These are phyloP conservation scores for Suhomyces guaymorum DNA, from an alignment of 1,139 yeast species.

Conservation along the genomic window DNA sequence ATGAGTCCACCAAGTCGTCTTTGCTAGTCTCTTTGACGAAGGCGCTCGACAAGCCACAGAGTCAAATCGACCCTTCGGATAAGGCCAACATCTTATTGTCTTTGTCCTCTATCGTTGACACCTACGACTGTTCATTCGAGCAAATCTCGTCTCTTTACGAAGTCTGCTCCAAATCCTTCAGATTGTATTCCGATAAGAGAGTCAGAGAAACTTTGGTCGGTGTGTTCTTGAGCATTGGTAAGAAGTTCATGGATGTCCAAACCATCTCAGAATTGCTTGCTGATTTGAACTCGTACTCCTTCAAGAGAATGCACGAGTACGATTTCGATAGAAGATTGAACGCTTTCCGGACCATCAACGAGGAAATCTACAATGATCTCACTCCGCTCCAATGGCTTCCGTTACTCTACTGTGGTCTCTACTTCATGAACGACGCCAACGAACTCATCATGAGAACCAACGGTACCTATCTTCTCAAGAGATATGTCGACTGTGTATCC, in stretches of 20 bases:
- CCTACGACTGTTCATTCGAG: constrained; percentile 53
- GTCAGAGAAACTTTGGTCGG: constrained; percentile 62
- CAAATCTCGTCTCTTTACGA: constrained; percentile 57
- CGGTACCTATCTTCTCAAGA: constrained; percentile 64
- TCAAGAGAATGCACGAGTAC: constrained; percentile 64
- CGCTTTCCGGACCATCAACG: constrained; percentile 69
- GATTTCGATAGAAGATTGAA: constrained; percentile 76
- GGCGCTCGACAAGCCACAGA: constrained; percentile 62
- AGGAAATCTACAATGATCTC: constrained; percentile 45
- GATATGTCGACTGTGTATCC: constrained; percentile 64
- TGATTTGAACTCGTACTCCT: constrained; percentile 70
- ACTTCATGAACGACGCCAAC: constrained; percentile 70
- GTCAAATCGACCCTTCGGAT: constrained; percentile 54
- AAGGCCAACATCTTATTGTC: constrained; percentile 62
- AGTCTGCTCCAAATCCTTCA: constrained; percentile 60
- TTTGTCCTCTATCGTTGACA: constrained; percentile 53
- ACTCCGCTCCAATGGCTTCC: constrained; percentile 77
- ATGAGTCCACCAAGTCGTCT: constrained; percentile 53
- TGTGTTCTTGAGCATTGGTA: constrained; percentile 62
- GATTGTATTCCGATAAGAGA: constrained; percentile 55
- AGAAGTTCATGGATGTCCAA: constrained; percentile 44
- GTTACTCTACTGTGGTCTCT: constrained; percentile 65
- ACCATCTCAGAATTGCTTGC: constrained; percentile 53
- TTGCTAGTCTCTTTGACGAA: constrained; percentile 60
- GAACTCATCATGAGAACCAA: constrained; percentile 83